A percentile compares a stretch with the other conserved stretches of the same genome.
Evolutionary conservation across 2,329 filamentous ascomycete species (phyloP).

Genomic region (Diaporthe aspalathi): DNA sequence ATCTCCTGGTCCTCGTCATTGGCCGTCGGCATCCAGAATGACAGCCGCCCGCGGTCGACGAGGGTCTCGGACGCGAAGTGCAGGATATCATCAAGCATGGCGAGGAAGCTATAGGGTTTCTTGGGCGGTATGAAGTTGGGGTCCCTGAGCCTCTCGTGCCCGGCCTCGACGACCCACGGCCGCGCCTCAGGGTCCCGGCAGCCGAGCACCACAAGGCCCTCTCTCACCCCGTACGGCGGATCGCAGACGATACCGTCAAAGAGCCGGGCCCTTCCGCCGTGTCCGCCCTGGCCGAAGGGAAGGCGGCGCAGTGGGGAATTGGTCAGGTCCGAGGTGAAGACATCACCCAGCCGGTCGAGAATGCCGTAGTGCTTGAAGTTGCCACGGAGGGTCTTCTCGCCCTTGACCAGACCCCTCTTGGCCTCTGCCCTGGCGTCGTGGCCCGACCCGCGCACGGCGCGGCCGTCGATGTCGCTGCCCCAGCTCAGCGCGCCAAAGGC

Average conservation of each 20-base stretch:
- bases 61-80: slow-evolving; percentile 82
- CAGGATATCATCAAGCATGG: slow-evolving; percentile 91
- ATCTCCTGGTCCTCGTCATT: slow-evolving; percentile 83
- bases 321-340: slow-evolving; percentile 87
- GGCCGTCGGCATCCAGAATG: slow-evolving; percentile 97
- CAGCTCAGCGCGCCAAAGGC: slow-evolving; percentile 87
- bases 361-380: slow-evolving; percentile 91
- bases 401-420: slow-evolving; percentile 38
- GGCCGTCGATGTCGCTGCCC: slow-evolving; percentile 93
- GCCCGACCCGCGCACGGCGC: slow-evolving; percentile 78
- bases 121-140: slow-evolving; percentile 86
- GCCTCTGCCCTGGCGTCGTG: slow-evolving; percentile 61
- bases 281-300: slow-evolving; percentile 46
- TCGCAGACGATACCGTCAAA: slow-evolving; percentile 96
- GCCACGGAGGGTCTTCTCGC: slow-evolving; percentile 64
- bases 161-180: slow-evolving; percentile 73
- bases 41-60: slow-evolving; percentile 81
- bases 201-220: slow-evolving; percentile 90
- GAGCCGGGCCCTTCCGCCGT: slow-evolving; percentile 54
- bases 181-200: slow-evolving; percentile 73
- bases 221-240: slow-evolving; percentile 93
- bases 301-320: slow-evolving; percentile 78
- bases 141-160: slow-evolving; percentile 74
- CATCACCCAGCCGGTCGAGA: slow-evolving; percentile 74
- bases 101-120: slow-evolving; percentile 89